phyloP scores from a whole-genome alignment of 345 rosid species.

The Ceriops decandra region DNA sequence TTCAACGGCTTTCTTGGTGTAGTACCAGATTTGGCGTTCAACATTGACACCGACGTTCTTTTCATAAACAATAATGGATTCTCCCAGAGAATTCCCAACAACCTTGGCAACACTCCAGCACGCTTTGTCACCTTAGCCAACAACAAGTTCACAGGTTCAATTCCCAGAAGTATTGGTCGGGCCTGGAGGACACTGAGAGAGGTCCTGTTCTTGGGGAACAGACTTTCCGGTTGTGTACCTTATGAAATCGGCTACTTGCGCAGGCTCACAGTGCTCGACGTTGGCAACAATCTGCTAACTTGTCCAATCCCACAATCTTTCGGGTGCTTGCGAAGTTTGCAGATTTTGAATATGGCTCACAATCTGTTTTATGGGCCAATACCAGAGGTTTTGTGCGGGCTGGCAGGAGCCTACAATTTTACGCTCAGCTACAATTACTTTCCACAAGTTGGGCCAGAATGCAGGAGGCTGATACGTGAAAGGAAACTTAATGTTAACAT shows the following conservation, averaged over 20 bases:
- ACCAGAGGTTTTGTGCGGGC: constrained; percentile 26
- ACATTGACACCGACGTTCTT: constrained; percentile 25
- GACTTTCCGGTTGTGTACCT: constrained; percentile 25
- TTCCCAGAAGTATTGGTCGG: constrained; percentile 28
- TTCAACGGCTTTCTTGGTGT: constrained; percentile 22
- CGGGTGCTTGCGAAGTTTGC: constrained; percentile 24
- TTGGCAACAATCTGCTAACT: constrained; percentile 18
- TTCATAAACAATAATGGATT: constrained; percentile 31
- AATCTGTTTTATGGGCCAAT: constrained; percentile 25
- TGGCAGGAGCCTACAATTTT: constrained; percentile 18
- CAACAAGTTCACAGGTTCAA: constrained; percentile 26
- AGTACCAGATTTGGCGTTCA: constrained; percentile 22
- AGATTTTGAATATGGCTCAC: constrained; percentile 22
- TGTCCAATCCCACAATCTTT: constrained; percentile 31
- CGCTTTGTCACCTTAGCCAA: constrained; percentile 27
- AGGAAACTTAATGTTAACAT: constrained; percentile 20
- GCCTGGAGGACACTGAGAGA: constrained; percentile 20
- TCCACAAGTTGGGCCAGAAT: constrained; percentile 28
- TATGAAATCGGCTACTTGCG: constrained; percentile 27
- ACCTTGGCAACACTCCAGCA: constrained; percentile 28
- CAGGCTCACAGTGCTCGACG: constrained; percentile 20
- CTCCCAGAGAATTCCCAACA: constrained; percentile 13
- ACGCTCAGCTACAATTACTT: constrained; percentile 26
- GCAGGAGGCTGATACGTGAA: constrained; percentile 19
- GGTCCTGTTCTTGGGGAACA: constrained; percentile 24